Evolutionary conservation across 2,329 filamentous ascomycete genomes (phyloP), one percentile per base, ranked within the genome.

Genomic region (Mycosphaerella sp.): DNA sequence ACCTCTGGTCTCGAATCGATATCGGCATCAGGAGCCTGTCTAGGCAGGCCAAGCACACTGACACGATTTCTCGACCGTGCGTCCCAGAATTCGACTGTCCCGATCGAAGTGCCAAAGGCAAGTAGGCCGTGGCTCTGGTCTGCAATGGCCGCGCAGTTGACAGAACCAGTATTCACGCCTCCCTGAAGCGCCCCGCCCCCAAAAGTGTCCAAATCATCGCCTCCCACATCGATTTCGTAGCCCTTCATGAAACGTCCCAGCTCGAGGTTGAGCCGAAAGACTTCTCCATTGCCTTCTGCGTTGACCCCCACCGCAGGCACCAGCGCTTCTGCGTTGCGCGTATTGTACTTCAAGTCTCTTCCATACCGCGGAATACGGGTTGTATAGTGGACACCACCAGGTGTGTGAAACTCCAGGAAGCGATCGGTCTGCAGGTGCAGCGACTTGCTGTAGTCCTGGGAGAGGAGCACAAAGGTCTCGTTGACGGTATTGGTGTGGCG

Each of bases 21-120:
- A 11, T 61, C 57, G 21, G 55, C 48, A 14, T 61, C 51, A 17
- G 62, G 14, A 14, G 59, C 7, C 31, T 58, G 54, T 6, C 53
- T 44, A 3, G 78, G 79, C 1, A 76, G 80, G 10, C 85, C 79
- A 1, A 98, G 76, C 14, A 92, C 79, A 12, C 89, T 91, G 9
- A 92, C 86, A 54, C 89, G 80, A 51, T 85, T 86, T 67, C 89
- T 86, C 31, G 87, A 90, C 56, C 93, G 81, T 1, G 91, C 81
- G 68, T 98, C 93, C 89, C 91, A 98, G 66, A 97, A 92, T 69
- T 98, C 93, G 26, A 97, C 89, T 0, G 92, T 95, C n/a, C 93
- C 92, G 53, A 93, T 76, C 2, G 89, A 91, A 1, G 93, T 98
- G 49, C 95, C 93, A 65, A 98, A 98, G 0, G 92, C 91, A 34